A percentile compares a stretch with the other conserved stretches of the same genome.
Evolutionary conservation across 2,329 filamentous ascomycete genomes (phyloP).

Genomic region (Microdochium bolleyi): DNA sequence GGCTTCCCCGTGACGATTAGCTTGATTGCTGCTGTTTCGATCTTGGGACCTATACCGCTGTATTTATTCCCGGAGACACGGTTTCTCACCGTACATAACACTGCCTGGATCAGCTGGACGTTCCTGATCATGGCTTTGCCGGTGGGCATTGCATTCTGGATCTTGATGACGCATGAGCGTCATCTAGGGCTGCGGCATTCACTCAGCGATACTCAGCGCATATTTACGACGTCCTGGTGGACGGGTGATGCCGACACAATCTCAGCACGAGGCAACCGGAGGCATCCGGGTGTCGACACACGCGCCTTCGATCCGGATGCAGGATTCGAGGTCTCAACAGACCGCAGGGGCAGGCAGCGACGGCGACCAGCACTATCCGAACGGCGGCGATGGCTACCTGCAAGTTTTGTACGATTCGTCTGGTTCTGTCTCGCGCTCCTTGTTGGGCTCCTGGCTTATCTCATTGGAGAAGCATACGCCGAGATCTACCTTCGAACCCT

Average conservation of each 20-base stretch:
- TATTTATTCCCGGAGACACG: slow-evolving; percentile 45
- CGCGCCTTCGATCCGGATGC: slow-evolving; percentile 29
- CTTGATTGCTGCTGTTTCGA: slow-evolving; percentile 51
- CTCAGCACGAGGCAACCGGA: slow-evolving; percentile 30
- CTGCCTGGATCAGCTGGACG: slow-evolving; percentile 61
- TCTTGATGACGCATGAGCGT: slow-evolving; percentile 55
- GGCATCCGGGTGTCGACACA: slow-evolving; percentile 24
- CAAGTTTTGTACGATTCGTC: slow-evolving; percentile 60
- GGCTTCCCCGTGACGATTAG: slow-evolving; percentile 59
- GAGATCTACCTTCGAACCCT: slow-evolving; percentile 61
- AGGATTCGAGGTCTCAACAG: slow-evolving; percentile 13
- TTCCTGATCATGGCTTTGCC: slow-evolving; percentile 64
- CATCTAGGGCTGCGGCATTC: slow-evolving; percentile 53
- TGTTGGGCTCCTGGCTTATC: slow-evolving; percentile 56
- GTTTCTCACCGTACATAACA: slow-evolving; percentile 54
- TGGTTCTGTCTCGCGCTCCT: slow-evolving; percentile 61
- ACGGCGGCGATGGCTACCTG: slow-evolving; percentile 50
- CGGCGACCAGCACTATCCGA: slow-evolving; percentile 26
- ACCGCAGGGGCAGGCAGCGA: slow-evolving; percentile 10
- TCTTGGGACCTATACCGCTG: slow-evolving; percentile 50
- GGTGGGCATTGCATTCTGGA: slow-evolving; percentile 56
- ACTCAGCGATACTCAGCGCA: slow-evolving; percentile 58
- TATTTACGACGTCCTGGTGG: slow-evolving; percentile 61
- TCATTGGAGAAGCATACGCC: slow-evolving; percentile 61
- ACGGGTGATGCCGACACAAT: slow-evolving; percentile 44